Base-by-base conservation (phyloP, 1,284 basidiomycete genomes). In the Naganishia albida region DNA sequence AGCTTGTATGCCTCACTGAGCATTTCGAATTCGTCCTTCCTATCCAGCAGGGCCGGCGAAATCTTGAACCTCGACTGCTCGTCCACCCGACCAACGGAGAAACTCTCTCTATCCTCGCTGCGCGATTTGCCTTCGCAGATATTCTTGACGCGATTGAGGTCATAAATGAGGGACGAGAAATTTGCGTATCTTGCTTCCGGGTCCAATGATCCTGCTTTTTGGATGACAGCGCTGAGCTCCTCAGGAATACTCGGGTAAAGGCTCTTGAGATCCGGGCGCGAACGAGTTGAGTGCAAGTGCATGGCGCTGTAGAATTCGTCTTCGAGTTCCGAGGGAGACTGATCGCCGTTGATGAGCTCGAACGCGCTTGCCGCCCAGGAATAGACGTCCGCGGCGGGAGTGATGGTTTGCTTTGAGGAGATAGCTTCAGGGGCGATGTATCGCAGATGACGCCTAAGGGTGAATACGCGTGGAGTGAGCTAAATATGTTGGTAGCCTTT, bases 281-380 rank as follows among this genome's bases (percentile, higher is more conserved):
- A 62, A 26, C 70, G 44, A 0, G 68, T 63, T 20, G 68, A 59
- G 18, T 75, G 69, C 25, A 68, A 66, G 12, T 72, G 70, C 1
- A 64, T n/a, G 13, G 70, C 70, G 12, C 70, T 50, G 2, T 65
- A 43, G 13, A 75, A 63, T 38, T 60, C 62, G 16, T 20, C 30
- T 15, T 43, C 25, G 4, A 44, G 39, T 16, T 25, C 23, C 42
- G 16, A 43, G 15, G 10, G 39, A 18, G 18, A 15, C 38, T n/a
- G 49, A 15, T 23, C 28, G 0, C 73, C 71, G 0, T 73, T 74
- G 8, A 78, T 40, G 25, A 75, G 63, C 62, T 78, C 75, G 59
- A 72, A 74, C 6, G 73, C 74, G 4, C 73, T 44, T 4, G 75
- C 74, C 0, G 74, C 76, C 65, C 75, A 75, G 26, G 71, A 69